Base-by-base conservation (phyloP, 1,284 basidiomycete species). In the Boletus sp. region DNA sequence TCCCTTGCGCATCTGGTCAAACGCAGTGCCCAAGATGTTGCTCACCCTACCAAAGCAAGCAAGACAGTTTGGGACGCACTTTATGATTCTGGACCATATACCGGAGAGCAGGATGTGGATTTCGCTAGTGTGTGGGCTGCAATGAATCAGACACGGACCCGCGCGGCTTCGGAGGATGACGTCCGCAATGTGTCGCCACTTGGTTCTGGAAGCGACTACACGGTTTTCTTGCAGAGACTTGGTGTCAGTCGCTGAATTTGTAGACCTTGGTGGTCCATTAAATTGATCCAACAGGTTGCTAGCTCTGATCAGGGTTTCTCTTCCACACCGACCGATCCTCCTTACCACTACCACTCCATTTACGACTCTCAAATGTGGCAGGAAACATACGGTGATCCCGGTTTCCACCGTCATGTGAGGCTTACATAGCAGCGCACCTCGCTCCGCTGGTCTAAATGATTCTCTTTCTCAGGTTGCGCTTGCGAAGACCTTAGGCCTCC, bases 301-400 rank as follows among this genome's bases (percentile, higher is more conserved):
- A 69, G 69, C 44, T 57, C 61, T 16, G 69, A 74, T 51, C 62
- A 71, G 43, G 63, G 62, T 0, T 77, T 75, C 52, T 52, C 47
- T 9, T 50, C 49, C 37, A 67, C 65, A 5, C 67, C 64, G 1
- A 67, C 67, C 38, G 86, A 89, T 60, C 75, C 90, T 5, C 76
- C 79, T 5, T 90, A 90, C 60, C 88, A 90, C 62, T 90, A 89
- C 59, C 84, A 88, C 59, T 87, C 84, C n/a, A 79, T 91, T 52
- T 94, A 88, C 64, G 91, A 94, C 65, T 80, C 77, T 23, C 78
- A 84, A 57, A 69, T 72, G 43, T 94, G 84, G 84, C 83, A 88
- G 66, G 81, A 86, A 57, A 67, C 72, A 23, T 93, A 81, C 59
- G 87, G 77, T 29, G 91, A 94, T 65, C 83, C 84, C 14, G 81